These are phyloP conservation scores for Tetratostichococcus sp. DNA, from an alignment of 139 green algal genomes.

Conservation along the genomic window DNA sequence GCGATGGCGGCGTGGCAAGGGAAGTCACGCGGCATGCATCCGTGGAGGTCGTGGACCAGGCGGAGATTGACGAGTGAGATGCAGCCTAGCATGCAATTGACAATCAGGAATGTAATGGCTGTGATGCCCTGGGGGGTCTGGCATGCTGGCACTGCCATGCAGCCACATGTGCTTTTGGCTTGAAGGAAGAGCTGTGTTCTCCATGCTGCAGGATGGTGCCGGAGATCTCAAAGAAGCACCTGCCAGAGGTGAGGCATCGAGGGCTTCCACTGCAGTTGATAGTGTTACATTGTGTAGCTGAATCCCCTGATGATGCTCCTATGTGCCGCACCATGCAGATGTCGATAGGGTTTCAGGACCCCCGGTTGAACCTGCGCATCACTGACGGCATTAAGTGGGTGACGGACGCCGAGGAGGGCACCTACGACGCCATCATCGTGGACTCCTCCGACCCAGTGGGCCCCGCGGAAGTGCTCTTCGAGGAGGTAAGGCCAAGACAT, in stretches of 20 bases:
- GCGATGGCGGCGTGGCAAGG: conserved; percentile 94
- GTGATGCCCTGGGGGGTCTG: too few relatives aligned
- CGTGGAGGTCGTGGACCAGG: conserved; percentile 90
- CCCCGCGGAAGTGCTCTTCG: conserved; percentile 89
- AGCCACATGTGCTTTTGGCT: too few relatives aligned
- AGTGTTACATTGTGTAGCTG: not conserved
- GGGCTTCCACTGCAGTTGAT: not conserved
- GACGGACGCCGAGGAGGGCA: conserved; percentile 55
- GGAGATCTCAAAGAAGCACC: conserved; percentile 83
- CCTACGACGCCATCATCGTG: conserved; percentile 97
- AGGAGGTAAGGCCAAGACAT: conserved; percentile 66
- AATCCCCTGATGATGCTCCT: too few relatives aligned
- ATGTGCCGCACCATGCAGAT: too few relatives aligned
- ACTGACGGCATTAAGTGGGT: conserved; percentile 95
- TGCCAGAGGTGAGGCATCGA: conserved; percentile 59
- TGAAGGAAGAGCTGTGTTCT: too few relatives aligned
- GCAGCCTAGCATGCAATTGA: too few relatives aligned
- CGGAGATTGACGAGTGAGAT: conserved; percentile 88
- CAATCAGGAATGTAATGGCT: too few relatives aligned
- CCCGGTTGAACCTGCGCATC: conserved; percentile 74
- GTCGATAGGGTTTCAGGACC: conserved; percentile 87
- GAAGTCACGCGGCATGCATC: conserved; percentile 76
- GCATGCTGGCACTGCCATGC: too few relatives aligned
- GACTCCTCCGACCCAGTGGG: conserved; percentile 96
- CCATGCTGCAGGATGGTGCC: conserved; percentile 65